phyloP scores from a whole-genome alignment of 305 asterid genomes.

The Fraxinus angustifolia region DNA sequence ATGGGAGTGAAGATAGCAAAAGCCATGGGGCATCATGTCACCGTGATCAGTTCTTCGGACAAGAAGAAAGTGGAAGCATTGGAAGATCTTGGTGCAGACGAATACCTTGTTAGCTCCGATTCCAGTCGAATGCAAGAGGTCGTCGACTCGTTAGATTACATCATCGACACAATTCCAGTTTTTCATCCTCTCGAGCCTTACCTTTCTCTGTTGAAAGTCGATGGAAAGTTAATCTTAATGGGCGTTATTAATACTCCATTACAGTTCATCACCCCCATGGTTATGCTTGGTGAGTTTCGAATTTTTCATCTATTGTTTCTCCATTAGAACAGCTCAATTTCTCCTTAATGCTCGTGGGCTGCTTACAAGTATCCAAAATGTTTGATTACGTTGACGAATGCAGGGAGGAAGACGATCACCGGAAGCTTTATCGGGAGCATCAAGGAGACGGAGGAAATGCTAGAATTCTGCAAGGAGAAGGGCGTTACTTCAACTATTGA shows the following conservation, averaged over 20 bases:
- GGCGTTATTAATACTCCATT: slow-evolving; percentile 84
- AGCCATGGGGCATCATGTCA: slow-evolving; percentile 85
- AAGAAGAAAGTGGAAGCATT: slow-evolving; percentile 73
- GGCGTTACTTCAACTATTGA: slow-evolving; percentile 64
- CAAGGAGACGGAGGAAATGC: slow-evolving; percentile 81
- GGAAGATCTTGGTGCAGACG: slow-evolving; percentile 83
- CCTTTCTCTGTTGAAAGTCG: slow-evolving; percentile 69
- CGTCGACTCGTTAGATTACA: slow-evolving; percentile 74
- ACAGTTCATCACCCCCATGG: slow-evolving; percentile 78
- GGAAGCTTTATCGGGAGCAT: slow-evolving; percentile 95
- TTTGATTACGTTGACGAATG: neutral
- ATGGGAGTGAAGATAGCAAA: slow-evolving; percentile 95
- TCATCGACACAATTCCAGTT: slow-evolving; percentile 84
- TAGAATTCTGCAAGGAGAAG: slow-evolving; percentile 86
- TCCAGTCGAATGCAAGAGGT: slow-evolving; percentile 47
- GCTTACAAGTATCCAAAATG: neutral
- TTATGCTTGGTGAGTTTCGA: slow-evolving; percentile 74
- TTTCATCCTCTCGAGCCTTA: slow-evolving; percentile 85
- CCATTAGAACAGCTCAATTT: neutral
- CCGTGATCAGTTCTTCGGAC: slow-evolving; percentile 82
- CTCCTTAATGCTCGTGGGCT: neutral
- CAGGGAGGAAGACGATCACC: slow-evolving; percentile 83
- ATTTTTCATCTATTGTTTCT: neutral
- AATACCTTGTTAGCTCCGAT: slow-evolving; percentile 74
- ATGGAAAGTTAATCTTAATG: slow-evolving; percentile 82